Evolutionary conservation across 768 basidiomycete genomes (phyloP).

Genomic region (Panaeolus papilionaceus): DNA sequence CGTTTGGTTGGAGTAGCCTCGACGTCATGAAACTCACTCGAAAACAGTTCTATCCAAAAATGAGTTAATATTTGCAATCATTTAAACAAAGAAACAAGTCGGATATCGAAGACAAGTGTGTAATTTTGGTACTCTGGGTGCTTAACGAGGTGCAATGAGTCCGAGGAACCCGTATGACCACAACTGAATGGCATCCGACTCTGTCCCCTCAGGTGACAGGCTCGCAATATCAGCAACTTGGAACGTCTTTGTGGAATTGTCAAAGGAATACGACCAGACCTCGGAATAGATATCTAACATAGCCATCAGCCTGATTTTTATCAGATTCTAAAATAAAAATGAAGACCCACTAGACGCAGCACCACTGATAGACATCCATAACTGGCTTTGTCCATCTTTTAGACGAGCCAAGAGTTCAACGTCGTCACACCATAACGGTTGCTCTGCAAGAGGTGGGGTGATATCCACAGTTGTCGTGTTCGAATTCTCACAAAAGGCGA

Average conservation of each 20-base stretch:
- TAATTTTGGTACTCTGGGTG: neutral
- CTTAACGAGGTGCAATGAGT: conserved; percentile 35
- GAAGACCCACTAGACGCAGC: conserved; percentile 34
- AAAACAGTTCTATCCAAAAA: neutral
- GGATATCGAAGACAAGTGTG: too few relatives aligned
- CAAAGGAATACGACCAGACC: conserved; percentile 46
- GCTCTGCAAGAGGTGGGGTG: conserved; percentile 26
- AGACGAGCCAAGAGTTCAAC: conserved; percentile 37
- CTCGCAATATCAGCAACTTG: conserved; percentile 44
- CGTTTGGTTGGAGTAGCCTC: neutral
- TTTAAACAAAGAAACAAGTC: neutral
- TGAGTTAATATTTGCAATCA: neutral
- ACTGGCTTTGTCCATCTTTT: conserved; percentile 39
- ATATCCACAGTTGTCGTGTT: conserved; percentile 32
- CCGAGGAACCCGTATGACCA: conserved; percentile 52
- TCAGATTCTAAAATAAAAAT: neutral
- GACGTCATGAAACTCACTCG: neutral
- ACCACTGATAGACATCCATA: conserved; percentile 47
- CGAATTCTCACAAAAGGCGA: conserved; percentile 37
- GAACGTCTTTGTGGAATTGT: conserved; percentile 41
- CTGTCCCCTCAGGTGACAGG: conserved; percentile 45
- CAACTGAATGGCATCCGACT: conserved; percentile 49
- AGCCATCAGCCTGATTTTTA: conserved; percentile 14
- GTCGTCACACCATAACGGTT: conserved; percentile 46
- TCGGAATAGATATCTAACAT: conserved; percentile 43